Base-by-base conservation (phyloP, 2,329 filamentous ascomycete genomes). In the Monosporascus sp. region DNA sequence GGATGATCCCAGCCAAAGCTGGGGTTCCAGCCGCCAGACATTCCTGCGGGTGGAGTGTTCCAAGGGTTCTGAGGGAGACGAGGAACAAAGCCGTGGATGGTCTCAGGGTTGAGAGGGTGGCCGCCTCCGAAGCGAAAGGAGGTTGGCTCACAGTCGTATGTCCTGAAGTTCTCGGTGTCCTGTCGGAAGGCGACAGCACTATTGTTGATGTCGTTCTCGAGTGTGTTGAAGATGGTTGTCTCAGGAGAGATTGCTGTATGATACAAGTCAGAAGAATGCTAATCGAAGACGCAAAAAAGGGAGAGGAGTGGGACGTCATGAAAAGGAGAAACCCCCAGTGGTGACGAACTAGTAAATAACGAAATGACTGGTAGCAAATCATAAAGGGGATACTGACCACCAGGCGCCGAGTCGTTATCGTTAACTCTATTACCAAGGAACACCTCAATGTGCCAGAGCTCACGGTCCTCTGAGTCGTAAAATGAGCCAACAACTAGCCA, bases 401-500 rank as follows among this genome's bases (percentile, higher is more conserved):
- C 55, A 31, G 55, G 31, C 17, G 49, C 37, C 17, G 52, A 41
- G 9, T 24, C 48, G n/a, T 40, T 40, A 18, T 51, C 26, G 37
- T 51, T 40, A 17, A 54, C 54, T 15, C 43, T 48, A 35, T 58
- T 66, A 7, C 66, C 68, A 24, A 72, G 53, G 28, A 79, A 74
- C 20, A 78, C 52, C 62, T 79, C 71, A 0, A 69, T 74, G 46
- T 75, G 77, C 75, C 76, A 80, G 40, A 80, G 54, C 4, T 70
- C 62, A 37, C 63, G 65, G 43, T 71, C 70, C 9, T 70, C 51
- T 1, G 57, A 51, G 65, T 80, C 75, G 63, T 76, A 78, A 51
- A 79, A 80, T 1, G 72, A 71, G 0, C 70, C 77, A 15, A 77
- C 67, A 22, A 78, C 67, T 47, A 80, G 68, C 70, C 72, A 78